Percentiles rank a stretch among this genome's conserved stretches.
phyloP scores from a whole-genome alignment of 257 asterid species.

The Solanum acaule region DNA sequence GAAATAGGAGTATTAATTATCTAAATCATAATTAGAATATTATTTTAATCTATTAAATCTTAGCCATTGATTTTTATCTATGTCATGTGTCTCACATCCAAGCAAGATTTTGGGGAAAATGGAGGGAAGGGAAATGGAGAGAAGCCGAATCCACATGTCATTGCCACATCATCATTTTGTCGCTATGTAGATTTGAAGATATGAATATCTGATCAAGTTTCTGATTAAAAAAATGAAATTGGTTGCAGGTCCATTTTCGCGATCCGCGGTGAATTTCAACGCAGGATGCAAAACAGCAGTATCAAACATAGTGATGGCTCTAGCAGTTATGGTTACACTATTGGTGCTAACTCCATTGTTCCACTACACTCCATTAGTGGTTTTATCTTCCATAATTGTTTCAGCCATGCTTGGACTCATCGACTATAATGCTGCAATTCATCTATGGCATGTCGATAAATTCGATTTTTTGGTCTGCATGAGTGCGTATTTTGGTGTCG shows the following conservation, averaged over 20 bases:
- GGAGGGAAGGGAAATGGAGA: too few relatives aligned
- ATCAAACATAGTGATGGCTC: constrained; percentile 89
- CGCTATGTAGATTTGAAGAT: not conserved
- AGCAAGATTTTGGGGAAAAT: too few relatives aligned
- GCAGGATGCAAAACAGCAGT: constrained; percentile 98
- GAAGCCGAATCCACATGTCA: too few relatives aligned
- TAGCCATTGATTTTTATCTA: too few relatives aligned
- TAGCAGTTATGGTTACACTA: constrained; percentile 80
- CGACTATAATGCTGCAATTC: constrained; percentile 84
- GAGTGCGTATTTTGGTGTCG: constrained; percentile 70
- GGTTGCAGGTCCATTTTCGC: constrained; percentile 74
- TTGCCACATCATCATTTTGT: not conserved
- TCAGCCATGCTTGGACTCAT: constrained; percentile 96
- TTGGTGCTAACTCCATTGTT: constrained; percentile 70
- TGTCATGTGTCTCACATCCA: too few relatives aligned
- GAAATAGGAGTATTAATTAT: too few relatives aligned
- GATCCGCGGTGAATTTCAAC: constrained; percentile 94
- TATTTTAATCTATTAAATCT: too few relatives aligned
- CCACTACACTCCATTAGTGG: constrained; percentile 88
- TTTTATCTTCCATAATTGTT: constrained; percentile 66
- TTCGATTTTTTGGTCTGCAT: constrained; percentile 86
- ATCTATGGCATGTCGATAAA: constrained; percentile 78
- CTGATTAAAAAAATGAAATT: not conserved
- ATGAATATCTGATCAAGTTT: not conserved
- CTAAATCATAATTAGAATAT: too few relatives aligned